phyloP scores from a whole-genome alignment of 2,329 filamentous ascomycete genomes.

The Coniosporium tulheliwenetii region DNA sequence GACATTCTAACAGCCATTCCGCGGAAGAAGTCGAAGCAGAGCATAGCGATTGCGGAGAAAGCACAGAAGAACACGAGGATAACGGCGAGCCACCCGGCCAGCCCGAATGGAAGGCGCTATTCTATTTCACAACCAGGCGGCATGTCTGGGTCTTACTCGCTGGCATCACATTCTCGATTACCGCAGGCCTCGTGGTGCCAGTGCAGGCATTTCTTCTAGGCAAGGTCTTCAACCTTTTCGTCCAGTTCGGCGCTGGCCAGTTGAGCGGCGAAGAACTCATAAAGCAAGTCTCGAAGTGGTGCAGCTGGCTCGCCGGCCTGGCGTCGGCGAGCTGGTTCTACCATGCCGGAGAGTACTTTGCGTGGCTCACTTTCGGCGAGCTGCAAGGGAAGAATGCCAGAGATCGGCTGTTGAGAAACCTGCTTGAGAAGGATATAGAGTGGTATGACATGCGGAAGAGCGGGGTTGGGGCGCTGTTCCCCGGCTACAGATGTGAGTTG shows the following conservation, averaged over 20 bases:
- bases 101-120: conserved; percentile 42
- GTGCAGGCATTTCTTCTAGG: conserved; percentile 57
- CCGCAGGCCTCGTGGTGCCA: conserved; percentile 48
- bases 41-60: conserved; percentile 4
- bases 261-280: conserved; percentile 37
- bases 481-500: conserved; percentile 54
- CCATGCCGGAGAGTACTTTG: conserved; percentile 48
- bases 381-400: conserved; percentile 56
- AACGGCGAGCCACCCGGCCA: conserved; percentile 8
- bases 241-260: conserved; percentile 44
- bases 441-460: conserved; percentile 69
- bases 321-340: conserved; percentile 51
- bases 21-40: too few species aligned
- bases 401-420: conserved; percentile 45
- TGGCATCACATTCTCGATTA: conserved; percentile 40
- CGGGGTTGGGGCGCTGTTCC: conserved; percentile 56
- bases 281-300: conserved; percentile 40
- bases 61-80: conserved; percentile 3
- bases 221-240: conserved; percentile 56
- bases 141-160: conserved; percentile 40
- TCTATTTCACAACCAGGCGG: conserved; percentile 51
- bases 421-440: conserved; percentile 57
- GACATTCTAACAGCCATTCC: too few species aligned
- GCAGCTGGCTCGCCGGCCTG: conserved; percentile 45
- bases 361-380: conserved; percentile 71